Conservation (phyloP, 176 grass and related monocot species). For the Triticum urartu region DNA sequence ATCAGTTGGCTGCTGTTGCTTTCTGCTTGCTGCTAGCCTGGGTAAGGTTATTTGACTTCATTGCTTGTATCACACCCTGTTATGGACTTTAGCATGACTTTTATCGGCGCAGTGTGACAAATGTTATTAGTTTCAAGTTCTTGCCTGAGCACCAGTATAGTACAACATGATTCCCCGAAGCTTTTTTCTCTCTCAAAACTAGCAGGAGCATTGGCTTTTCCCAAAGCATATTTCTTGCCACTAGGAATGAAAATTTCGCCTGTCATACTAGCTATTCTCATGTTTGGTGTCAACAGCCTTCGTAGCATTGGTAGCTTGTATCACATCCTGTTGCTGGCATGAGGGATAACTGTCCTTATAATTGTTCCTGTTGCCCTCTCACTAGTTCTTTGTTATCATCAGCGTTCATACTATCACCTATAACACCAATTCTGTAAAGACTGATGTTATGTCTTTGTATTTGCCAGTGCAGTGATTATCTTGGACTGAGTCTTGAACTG, state of each 20-base stretch:
- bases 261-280: neutral
- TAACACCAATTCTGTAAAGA: conserved; percentile 1
- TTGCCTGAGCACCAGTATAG: neutral
- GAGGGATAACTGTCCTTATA: neutral
- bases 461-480: conserved; percentile 91
- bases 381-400: neutral
- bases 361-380: neutral
- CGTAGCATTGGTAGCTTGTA: neutral
- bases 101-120: neutral
- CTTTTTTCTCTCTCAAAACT: neutral
- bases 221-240: neutral
- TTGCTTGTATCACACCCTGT: conserved; percentile 1
- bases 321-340: neutral
- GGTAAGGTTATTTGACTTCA: conserved; percentile 56
- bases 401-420: neutral
- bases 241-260: neutral
- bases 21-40: conserved; percentile 95
- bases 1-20: conserved; percentile 89
- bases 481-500: conserved; percentile 96
- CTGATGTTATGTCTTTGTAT: conserved; percentile 48
- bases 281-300: neutral
- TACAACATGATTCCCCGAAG: neutral
- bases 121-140: conserved; percentile 14
- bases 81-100: neutral
- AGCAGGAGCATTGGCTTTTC: neutral